Base-by-base conservation (phyloP, 2,329 filamentous ascomycete species). In the Sarocladium oryzae region DNA sequence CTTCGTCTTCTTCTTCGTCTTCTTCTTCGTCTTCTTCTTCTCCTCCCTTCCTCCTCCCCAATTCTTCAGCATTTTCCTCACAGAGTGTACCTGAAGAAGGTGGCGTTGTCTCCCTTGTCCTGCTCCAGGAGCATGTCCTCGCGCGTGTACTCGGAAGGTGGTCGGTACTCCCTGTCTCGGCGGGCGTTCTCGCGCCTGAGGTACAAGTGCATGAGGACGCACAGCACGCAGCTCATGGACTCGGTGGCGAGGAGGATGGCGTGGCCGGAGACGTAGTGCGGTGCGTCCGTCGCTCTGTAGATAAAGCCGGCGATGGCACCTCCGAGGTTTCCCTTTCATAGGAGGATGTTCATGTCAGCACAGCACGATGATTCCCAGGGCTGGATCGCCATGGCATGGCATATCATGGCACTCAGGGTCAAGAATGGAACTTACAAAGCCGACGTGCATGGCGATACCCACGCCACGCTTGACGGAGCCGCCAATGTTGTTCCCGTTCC, bases 401-500 rank as follows among this genome's bases (percentile, higher is more conserved):
- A n/a, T n/a, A n/a, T n/a, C n/a, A n/a, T n/a, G n/a, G n/a, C n/a
- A n/a, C n/a, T n/a, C n/a, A n/a, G n/a, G n/a, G n/a, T n/a, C n/a
- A n/a, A n/a, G n/a, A 18, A 18, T 5, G 28, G 10, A 35, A 61
- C 63, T 61, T 57, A 64, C 63, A 46, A 65, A 69, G 53, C 75
- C 76, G 35, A 78, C 72, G 56, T 78, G 75, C 71, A 80, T 77
- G 26, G 76, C 76, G 49, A 80, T 78, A 15, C 77, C 76, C 9
- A 77, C 76, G 38, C 71, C 75, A 50, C 77, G 69, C 68, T 81
- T 81, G 52, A 76, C 63, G 32, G 72, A 74, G 4, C 76, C 77
- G 2, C 75, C 75, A 46, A 81, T 77, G 57, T 81, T 81, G 61
- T 77, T 78, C n/a, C 73, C 73, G 52, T 80, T 79, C 78, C 78